Evolutionary conservation across 2,329 filamentous ascomycete genomes (phyloP).

Genomic region (Thielaviopsis ethacetica): DNA sequence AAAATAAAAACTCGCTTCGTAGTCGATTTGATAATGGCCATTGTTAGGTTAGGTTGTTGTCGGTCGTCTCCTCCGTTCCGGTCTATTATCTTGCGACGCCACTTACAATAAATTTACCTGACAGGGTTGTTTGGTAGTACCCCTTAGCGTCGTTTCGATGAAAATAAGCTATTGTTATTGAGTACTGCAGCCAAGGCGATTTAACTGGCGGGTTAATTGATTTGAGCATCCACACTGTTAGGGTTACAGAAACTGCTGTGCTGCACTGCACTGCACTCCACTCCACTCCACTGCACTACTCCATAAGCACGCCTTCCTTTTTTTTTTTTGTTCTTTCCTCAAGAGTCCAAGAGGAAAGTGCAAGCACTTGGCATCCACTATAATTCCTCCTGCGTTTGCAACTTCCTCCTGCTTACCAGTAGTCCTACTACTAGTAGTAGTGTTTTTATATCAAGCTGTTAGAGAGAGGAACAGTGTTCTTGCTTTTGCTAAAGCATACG

Average conservation of each 20-base stretch:
- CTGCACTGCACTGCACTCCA: too few relatives aligned
- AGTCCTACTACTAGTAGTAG: too few relatives aligned
- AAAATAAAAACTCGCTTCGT: neutral
- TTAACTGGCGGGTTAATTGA: neutral
- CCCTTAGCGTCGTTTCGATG: too few relatives aligned
- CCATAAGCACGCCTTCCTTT: too few relatives aligned
- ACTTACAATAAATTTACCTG: neutral
- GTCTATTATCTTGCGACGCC: slow-evolving; percentile 8
- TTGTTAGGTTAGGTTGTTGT: neutral
- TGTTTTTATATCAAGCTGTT: neutral
- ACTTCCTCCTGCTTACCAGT: too few relatives aligned
- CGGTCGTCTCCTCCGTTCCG: slow-evolving; percentile 3
- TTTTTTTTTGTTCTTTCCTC: neutral
- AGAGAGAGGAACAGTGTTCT: neutral
- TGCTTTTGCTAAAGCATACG: neutral
- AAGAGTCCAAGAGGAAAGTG: slow-evolving; percentile 4
- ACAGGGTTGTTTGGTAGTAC: neutral
- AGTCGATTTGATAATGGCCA: neutral
- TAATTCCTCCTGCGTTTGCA: slow-evolving; percentile 1
- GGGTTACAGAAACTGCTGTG: too few relatives aligned
- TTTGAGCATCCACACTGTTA: neutral
- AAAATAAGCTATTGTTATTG: too few relatives aligned
- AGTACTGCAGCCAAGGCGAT: too few relatives aligned
- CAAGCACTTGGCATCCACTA: slow-evolving; percentile 3
- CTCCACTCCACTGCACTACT: too few relatives aligned